phyloP scores from a whole-genome alignment of 1,139 yeast genomes.

The Tardiomyces digboiensis region DNA sequence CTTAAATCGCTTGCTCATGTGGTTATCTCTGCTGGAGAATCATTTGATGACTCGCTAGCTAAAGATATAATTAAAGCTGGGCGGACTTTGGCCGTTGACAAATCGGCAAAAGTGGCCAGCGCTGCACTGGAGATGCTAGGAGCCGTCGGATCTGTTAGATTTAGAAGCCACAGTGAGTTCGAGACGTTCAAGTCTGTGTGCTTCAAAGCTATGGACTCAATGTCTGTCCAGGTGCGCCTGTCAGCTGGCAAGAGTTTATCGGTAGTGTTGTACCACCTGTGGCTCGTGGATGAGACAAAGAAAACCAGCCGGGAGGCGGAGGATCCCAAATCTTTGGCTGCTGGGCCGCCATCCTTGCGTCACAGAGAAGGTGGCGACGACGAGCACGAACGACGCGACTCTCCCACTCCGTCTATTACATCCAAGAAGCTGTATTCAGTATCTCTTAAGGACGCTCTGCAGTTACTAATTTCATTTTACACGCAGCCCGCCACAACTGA shows the following conservation, averaged over 20 bases:
- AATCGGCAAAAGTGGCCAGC: conserved; percentile 21
- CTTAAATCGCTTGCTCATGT: conserved; percentile 17
- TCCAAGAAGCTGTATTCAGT: conserved; percentile 7
- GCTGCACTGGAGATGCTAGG: conserved; percentile 1
- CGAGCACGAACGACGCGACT: conserved; percentile 6
- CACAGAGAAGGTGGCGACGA: conserved; percentile 12
- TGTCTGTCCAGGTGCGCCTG: conserved; percentile 18
- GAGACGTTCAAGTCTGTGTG: conserved; percentile 19
- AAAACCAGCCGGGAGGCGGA: conserved; percentile 6
- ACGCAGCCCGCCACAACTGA: conserved; percentile 11
- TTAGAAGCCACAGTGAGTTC: conserved; percentile 23
- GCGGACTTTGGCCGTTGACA: conserved; percentile 18
- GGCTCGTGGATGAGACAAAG: conserved; percentile 2
- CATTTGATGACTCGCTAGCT: conserved; percentile 23
- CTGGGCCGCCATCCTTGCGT: neutral
- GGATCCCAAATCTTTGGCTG: conserved; percentile 4
- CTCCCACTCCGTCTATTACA: conserved; percentile 6
- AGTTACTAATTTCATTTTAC: conserved; percentile 10
- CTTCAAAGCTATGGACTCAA: conserved; percentile 21
- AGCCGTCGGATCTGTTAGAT: conserved; percentile 10
- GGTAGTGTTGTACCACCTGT: conserved; percentile 8
- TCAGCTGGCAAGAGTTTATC: conserved; percentile 26
- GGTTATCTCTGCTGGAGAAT: conserved; percentile 19
- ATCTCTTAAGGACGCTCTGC: conserved; percentile 14
- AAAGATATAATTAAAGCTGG: conserved; percentile 27